Percentiles rank a stretch among this genome's conserved stretches.
phyloP scores from a whole-genome alignment of 1,139 yeast genomes.

The Lodderomyces theae region DNA sequence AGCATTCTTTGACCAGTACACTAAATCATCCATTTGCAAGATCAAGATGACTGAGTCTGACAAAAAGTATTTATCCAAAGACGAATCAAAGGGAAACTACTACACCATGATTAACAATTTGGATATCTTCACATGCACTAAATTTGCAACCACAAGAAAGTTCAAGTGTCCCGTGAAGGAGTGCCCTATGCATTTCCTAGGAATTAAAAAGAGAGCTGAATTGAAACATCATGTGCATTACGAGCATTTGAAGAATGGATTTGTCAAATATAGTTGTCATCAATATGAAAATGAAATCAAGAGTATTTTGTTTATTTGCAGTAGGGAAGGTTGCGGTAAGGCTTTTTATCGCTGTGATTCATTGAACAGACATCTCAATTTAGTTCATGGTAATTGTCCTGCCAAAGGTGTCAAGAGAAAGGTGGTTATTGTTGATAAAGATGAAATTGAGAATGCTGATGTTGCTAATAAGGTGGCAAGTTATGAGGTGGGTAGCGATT shows the following conservation, averaged over 20 bases:
- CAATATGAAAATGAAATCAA: constrained; percentile 14
- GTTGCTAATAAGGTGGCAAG: not conserved
- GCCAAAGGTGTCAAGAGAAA: constrained; percentile 3
- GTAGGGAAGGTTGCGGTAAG: constrained; percentile 42
- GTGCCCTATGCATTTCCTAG: constrained; percentile 64
- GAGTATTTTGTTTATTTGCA: constrained; percentile 18
- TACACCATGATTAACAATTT: not conserved
- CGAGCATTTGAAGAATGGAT: constrained; percentile 40
- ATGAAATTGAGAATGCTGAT: not conserved
- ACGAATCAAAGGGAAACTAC: not conserved
- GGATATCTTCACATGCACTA: not conserved
- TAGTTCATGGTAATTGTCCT: constrained; percentile 38
- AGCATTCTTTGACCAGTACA: not conserved
- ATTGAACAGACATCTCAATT: constrained; percentile 48
- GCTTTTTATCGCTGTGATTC: constrained; percentile 58
- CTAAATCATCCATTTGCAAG: not conserved
- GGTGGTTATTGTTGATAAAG: not conserved
- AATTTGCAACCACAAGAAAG: constrained; percentile 8
- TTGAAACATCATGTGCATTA: constrained; percentile 59
- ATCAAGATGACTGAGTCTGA: not conserved
- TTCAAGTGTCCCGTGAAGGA: constrained; percentile 46
- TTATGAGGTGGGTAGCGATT: not conserved
- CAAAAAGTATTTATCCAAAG: not conserved
- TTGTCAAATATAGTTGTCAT: constrained; percentile 18
- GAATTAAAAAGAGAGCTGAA: constrained; percentile 58